Conservation (phyloP, 2,329 filamentous ascomycete species). For the Daldinia sp. region DNA sequence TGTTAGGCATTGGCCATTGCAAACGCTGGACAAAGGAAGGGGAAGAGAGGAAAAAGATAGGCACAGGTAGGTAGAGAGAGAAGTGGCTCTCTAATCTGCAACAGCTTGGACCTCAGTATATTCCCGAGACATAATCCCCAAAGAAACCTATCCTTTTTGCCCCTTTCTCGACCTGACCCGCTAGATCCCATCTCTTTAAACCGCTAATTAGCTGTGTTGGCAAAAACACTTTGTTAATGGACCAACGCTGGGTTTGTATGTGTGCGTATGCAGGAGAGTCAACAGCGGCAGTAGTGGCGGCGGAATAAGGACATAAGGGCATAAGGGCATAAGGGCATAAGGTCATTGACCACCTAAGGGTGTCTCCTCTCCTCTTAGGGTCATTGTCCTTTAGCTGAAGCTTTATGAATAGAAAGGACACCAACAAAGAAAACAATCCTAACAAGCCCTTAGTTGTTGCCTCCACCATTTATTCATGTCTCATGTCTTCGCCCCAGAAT, state of each 20-base stretch:
- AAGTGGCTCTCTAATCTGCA: conserved; percentile 37
- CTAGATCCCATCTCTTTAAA: conserved; percentile 3
- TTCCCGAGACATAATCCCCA: conserved; percentile 52
- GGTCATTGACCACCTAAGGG: conserved; percentile 26
- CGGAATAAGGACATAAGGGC: conserved; percentile 37
- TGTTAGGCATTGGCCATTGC: conserved; percentile 25
- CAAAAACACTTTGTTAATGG: conserved; percentile 28
- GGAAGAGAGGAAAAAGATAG: conserved; percentile 20
- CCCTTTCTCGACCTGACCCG: conserved; percentile 10
- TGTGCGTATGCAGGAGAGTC: conserved; percentile 21
- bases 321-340: conserved; percentile 33
- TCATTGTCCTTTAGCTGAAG: conserved; percentile 33
- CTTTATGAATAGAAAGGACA: conserved; percentile 32
- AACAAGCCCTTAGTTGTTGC: conserved; percentile 42
- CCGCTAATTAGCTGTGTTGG: conserved; percentile 19
- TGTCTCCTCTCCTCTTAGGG: conserved; percentile 17
- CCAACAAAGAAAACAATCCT: conserved; percentile 40
- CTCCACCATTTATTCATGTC: conserved; percentile 36
- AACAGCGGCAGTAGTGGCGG: conserved; percentile 9
- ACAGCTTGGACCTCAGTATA: conserved; percentile 47
- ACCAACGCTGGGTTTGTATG: conserved; percentile 26
- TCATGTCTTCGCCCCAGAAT: conserved; percentile 34
- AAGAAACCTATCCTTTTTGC: conserved; percentile 24
- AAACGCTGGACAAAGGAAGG: conserved; percentile 40
- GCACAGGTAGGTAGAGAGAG: conserved; percentile 8